Evolutionary conservation across 768 basidiomycete genomes (phyloP), one percentile per base, ranked within the genome.

Genomic region (Pleurotus salmoneostramineus): DNA sequence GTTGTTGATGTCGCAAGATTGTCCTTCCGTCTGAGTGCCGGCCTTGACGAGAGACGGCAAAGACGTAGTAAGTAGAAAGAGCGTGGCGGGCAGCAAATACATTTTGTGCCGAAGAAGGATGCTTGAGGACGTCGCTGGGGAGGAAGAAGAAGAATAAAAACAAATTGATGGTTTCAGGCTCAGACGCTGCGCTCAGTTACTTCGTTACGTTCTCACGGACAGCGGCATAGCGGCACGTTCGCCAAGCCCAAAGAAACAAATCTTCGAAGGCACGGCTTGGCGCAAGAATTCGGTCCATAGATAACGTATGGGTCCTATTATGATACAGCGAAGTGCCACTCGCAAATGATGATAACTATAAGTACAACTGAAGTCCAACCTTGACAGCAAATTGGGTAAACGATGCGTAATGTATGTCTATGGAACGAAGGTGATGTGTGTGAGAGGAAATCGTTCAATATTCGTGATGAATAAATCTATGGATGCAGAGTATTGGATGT

Each of bases 1-100:
- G 72, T 89, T 76, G 40, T 67, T 67, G 32, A 75, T 71, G 37
- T 76, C 76, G 72, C 86, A 91, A 50, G 73, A 62, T 10, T 76
- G 70, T 58, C 78, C 81, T 45, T 74, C 71, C 50, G 71, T 68
- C 42, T 72, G 68, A 52, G 70, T 76, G 55, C 87, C 83, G 32
- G 85, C 85, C 56, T 71, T 54, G 40, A 74, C 76, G 59, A 71
- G 61, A 46, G 72, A 65, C 60, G 60, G 68, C 46, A 66, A 74
- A 51, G 15, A 12, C 34, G 43, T 8, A 8, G 73, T 74, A 64
- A 84, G 72, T 62, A 83, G 78, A 81, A 85, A 17, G 82, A 85
- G 73, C 62, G 83, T 80, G 68, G 78, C 66, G 62, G 73, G 68
- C 60, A 79, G 61, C 57, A 73, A 62, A 51, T 54, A 64, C 70